phyloP scores from a whole-genome alignment of 352 stramenopile genomes.

The Blastocystis sp. region DNA sequence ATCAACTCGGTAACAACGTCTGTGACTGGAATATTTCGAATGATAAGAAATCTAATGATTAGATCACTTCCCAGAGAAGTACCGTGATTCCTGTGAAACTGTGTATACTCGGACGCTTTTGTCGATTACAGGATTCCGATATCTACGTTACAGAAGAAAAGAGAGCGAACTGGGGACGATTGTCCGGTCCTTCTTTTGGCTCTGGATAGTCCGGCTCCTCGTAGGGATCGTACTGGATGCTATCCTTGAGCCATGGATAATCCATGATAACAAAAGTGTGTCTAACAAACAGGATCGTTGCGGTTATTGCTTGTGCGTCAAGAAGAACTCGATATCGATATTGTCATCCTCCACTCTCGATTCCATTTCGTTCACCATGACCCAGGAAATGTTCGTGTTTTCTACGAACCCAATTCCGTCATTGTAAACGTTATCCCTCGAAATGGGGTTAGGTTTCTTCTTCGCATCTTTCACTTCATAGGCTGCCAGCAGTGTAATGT shows the following conservation, averaged over 20 bases:
- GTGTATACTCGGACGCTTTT: constrained; percentile 33
- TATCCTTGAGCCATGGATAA: constrained; percentile 49
- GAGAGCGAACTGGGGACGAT: constrained; percentile 6
- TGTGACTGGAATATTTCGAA: constrained; percentile 37
- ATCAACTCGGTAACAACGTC: constrained; percentile 28
- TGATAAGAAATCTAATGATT: constrained; percentile 33
- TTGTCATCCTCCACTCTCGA: constrained; percentile 5
- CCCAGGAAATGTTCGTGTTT: constrained; percentile 12
- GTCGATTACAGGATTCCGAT: constrained; percentile 14
- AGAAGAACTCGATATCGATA: constrained; percentile 48
- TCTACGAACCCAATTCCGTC: constrained; percentile 13
- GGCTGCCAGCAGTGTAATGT: neutral
- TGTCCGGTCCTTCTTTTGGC: neutral
- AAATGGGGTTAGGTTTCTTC: neutral
- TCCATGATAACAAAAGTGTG: neutral
- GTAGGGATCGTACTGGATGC: constrained; percentile 28
- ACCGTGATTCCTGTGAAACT: constrained; percentile 47
- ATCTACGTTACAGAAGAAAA: constrained; percentile 16
- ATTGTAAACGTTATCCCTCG: constrained; percentile 27
- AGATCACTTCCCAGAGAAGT: no score
- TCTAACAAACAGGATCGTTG: constrained; percentile 33
- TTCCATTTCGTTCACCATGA: constrained; percentile 43
- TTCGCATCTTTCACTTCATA: constrained; percentile 19
- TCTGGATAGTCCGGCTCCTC: constrained; percentile 49
- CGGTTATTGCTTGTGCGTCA: constrained; percentile 50